Base-by-base conservation (phyloP, 2,329 filamentous ascomycete genomes). In the Tolypocladium amazonense region DNA sequence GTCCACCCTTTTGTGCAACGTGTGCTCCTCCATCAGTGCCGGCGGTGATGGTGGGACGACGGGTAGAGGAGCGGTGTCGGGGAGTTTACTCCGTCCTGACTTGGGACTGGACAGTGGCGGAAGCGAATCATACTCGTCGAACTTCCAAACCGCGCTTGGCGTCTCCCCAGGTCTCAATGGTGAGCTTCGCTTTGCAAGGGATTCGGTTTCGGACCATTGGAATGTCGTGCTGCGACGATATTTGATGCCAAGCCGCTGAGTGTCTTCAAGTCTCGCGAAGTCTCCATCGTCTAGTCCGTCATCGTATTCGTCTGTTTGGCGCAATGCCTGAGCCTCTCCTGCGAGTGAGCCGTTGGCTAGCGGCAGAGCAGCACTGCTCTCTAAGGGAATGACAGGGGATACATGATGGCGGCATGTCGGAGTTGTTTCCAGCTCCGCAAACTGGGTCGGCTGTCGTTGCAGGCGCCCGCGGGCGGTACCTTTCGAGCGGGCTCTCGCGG, bases 371-470 rank as follows among this genome's bases (percentile, higher is more conserved):
- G 20, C 12, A 12, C 56, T 20, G 18, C 47, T 27, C 2, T 4
- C 8, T 27, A 18, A 5, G 12, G 7, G 9, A 4, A 25, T 52
- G 27, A 30, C 14, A 15, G 60, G 63, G 47, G 65, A 65, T 54
- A 65, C 62, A 9, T 65, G 56, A 54, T 66, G 63, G 12, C 60
- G 68, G n/a, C 63, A 67, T 1, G 68, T 73, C 6, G 72, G 70
- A 7, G 72, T 72, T 2, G 70, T 72, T 8, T 74, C 71, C 3
- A 75, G 65, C 58, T 74, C 61, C 2, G 67, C 65, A 23, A 75
- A 65, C 45, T 65, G 59, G 0, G 65, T 64, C 14, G 63, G 18
- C 18, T 59, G 62, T 25, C 59, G 61, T 39, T 61, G 64, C 27
- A 27, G 38, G 55, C 59, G 67, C 27, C 27, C 47, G 30, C 59